Evolutionary conservation across 495 filamentous ascomycete species (phyloP).

Genomic region (Annulohypoxylon moriforme): DNA sequence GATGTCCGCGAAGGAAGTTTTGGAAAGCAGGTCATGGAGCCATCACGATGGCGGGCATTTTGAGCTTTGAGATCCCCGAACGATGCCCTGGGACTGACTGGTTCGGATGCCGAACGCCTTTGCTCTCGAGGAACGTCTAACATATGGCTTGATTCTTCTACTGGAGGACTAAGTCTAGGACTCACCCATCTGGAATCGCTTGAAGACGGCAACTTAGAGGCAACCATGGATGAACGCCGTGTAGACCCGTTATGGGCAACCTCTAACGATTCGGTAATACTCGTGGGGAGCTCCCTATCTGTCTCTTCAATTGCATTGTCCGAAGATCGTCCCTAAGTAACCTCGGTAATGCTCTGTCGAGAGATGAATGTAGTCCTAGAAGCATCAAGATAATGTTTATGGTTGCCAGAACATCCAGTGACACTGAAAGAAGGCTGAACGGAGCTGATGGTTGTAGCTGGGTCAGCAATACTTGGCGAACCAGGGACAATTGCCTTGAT

Average conservation of each 20-base stretch:
- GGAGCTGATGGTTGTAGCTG: constrained; percentile 45
- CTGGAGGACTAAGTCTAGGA: constrained; percentile 1
- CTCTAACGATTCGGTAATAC: constrained; percentile 4
- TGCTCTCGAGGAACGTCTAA: not conserved
- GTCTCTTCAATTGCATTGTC: not conserved
- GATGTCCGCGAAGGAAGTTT: constrained; percentile 39
- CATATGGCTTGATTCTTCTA: not conserved
- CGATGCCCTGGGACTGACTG: constrained; percentile 25
- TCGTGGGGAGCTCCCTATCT: constrained; percentile 7
- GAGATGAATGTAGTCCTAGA: constrained; percentile 44
- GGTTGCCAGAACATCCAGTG: constrained; percentile 1
- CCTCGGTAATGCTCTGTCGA: constrained; percentile 48
- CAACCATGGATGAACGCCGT: constrained; percentile 13
- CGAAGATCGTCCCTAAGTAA: constrained; percentile 39
- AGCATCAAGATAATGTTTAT: constrained; percentile 9
- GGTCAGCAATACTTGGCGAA: constrained; percentile 37
- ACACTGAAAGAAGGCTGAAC: constrained; percentile 41
- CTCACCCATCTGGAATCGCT: constrained; percentile 15
- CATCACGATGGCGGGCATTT: constrained; percentile 8
- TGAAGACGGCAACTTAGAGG: constrained; percentile 20
- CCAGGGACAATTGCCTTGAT: constrained; percentile 36
- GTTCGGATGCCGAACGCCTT: constrained; percentile 41
- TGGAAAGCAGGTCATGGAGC: constrained; percentile 40
- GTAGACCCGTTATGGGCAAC: constrained; percentile 25
- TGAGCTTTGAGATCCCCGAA: constrained; percentile 5